Evolutionary conservation across 495 filamentous ascomycete genomes (phyloP).

Genomic region (Penicillium parvum): DNA sequence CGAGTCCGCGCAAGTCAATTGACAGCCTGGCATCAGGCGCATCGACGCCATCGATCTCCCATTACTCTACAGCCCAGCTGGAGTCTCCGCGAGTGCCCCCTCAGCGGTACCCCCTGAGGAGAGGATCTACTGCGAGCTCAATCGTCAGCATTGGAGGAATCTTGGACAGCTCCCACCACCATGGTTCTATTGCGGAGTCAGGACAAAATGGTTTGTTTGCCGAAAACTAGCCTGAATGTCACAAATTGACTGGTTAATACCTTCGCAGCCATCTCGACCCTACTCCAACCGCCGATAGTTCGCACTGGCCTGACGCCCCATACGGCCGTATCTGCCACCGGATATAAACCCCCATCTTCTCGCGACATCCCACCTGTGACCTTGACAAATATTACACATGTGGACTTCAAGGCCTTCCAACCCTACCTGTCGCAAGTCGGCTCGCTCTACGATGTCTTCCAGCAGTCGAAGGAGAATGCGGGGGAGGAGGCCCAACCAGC

Average conservation of each 20-base stretch:
- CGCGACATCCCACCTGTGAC: conserved; percentile 93
- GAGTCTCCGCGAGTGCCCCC: conserved; percentile 41
- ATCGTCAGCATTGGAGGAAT: conserved; percentile 73
- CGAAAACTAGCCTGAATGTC: not conserved
- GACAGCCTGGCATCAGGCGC: conserved; percentile 55
- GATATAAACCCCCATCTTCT: conserved; percentile 79
- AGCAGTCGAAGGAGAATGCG: conserved; percentile 63
- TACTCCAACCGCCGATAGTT: conserved; percentile 85
- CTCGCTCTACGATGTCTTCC: conserved; percentile 74
- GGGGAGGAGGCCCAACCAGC: conserved; percentile 48
- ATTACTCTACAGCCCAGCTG: conserved; percentile 54
- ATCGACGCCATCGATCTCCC: conserved; percentile 50
- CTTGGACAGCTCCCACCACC: conserved; percentile 61
- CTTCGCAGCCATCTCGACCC: conserved; percentile 75
- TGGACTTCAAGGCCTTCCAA: conserved; percentile 75
- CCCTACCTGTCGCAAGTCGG: conserved; percentile 81
- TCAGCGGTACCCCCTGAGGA: conserved; percentile 50
- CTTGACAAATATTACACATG: conserved; percentile 80
- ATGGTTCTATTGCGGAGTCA: conserved; percentile 63
- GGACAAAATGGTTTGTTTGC: conserved; percentile 67
- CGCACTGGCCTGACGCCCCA: conserved; percentile 81
- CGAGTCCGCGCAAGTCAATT: conserved; percentile 62
- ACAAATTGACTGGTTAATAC: conserved; percentile 7
- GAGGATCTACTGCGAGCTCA: conserved; percentile 85
- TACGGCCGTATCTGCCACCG: conserved; percentile 57